Base-by-base conservation (phyloP, 352 stramenopile genomes). In the Pythium volutum region DNA sequence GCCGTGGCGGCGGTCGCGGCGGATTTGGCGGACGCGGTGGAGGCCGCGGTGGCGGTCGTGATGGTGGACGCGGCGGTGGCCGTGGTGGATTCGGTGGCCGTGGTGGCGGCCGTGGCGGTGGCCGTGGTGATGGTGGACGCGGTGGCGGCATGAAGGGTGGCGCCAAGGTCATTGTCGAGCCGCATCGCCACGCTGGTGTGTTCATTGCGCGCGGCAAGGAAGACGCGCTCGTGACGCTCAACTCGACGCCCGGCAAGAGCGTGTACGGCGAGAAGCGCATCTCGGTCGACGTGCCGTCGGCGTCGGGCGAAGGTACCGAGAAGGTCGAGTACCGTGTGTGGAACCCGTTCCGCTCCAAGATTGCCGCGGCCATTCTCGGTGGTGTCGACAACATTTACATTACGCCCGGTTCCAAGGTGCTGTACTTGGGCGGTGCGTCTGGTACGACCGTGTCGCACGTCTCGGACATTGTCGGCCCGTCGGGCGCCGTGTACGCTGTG, bases 311-410 rank as follows among this genome's bases (percentile, higher is more conserved):
- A 65, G 87, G 88, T 55, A 89, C 89, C 0, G 90, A 96, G 66
- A 99, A 99, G 88, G 90, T 99, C 33, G 97, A 99, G 81, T 99
- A 99, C 83, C 94, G 97, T 64, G 97, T 99, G 60, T 99, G 97
- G 97, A 99, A 99, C 85, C 97, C 97, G 60, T 99, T 99, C 91
- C 91, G 97, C 66, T 99, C 96, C 52, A 99, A 99, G 91, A 87
- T 99, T 41, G 97, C 97, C 31, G 97, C 97, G 31, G 97, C 97
- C 31, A 98, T 99, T 69, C 82, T 99, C n/a, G 97, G 97, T 66
- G 97, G 97, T 82, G 91, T 99, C 18, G 91, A 98, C 78, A 98
- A 99, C 78, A 99, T 99, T 64, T 98, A 84, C 89, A 99, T 99
- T 70, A 82, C 82, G 49, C 97, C 97, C 43, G 97, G 97, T 46